These are phyloP conservation scores for Ajuga chamaepitys DNA, from an alignment of 257 asterid species.

Conservation along the genomic window DNA sequence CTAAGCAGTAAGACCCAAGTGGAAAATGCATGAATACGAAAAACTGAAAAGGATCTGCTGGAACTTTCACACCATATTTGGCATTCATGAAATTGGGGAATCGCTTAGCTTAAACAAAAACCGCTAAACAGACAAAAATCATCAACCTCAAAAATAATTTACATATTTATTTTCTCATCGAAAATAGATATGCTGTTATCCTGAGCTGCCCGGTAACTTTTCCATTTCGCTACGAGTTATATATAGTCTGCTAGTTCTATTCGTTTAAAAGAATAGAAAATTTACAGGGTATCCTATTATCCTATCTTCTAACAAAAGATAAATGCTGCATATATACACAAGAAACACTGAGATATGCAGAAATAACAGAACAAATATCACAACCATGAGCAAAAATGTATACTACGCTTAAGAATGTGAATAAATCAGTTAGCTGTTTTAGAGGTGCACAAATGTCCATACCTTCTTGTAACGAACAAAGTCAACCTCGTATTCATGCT, in stretches of 20 bases:
- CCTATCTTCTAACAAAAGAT: neutral
- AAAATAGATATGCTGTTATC: neutral
- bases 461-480: neutral
- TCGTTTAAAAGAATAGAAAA: too few species aligned
- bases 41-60: neutral
- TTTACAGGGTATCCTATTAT: neutral
- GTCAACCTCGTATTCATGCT: too few species aligned
- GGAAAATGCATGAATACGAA: neutral
- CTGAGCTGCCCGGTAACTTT: neutral
- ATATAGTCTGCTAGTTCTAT: too few species aligned
- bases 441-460: neutral
- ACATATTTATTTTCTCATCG: neutral
- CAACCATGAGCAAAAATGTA: slow-evolving; percentile 2
- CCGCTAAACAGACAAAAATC: neutral
- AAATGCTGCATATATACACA: neutral
- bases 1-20: neutral
- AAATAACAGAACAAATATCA: neutral
- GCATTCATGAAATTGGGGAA: neutral
- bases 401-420: slow-evolving; percentile 11
- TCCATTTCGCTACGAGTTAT: neutral
- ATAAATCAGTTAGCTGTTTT: slow-evolving; percentile 11
- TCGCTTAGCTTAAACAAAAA: too few species aligned
- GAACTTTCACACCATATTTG: neutral
- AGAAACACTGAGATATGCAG: slow-evolving; percentile 1
- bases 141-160: neutral